Base-by-base conservation (phyloP, 306 rosid species). In the Cucurbita pepo region DNA sequence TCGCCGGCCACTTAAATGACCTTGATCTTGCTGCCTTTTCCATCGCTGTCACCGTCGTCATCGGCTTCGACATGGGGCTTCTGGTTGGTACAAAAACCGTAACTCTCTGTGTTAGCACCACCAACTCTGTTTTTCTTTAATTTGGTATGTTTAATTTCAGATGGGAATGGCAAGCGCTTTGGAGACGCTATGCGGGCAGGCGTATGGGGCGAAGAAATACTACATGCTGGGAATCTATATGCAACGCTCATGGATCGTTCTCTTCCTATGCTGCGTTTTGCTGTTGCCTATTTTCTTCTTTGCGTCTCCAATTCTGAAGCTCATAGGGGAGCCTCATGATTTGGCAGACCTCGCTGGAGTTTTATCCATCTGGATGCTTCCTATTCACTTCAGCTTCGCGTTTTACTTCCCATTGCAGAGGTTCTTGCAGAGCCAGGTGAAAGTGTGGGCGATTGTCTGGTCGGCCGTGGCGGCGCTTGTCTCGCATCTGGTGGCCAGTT, bases 141-240 rank as follows among this genome's bases (percentile, higher is more conserved):
- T 50, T 14, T 1, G 7, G 15, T 0, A 4, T 50, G 6, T 52
- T 50, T 48, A 10, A 43, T 8, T 45, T 8, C 58, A 74, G 77
- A 2, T 60, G 44, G 77, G 77, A 5, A 74, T 74, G 77, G 77
- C 71, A 8, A 74, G 77, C n/a, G 77, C 77, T 1, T 74, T 74
- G 45, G 77, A 74, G 40, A 74, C 77, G 21, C 71, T 74, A 4
- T 74, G 77, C 12, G 77, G 77, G 34, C 77, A 74, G 44, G 77
- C 77, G 4, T 60, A 30, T 22, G 77, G 77, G 1, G 77, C 77
- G 6, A 61, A 48, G 71, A 59, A 60, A 21, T 34, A 21, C 34
- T 34, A 45, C 70, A 74, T 59, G 71, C n/a, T 74, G 30, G 77
- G 77, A 4, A 48, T 74, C 4, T 74, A 74, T 22, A 0, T 74